Conservation (phyloP, 1,284 basidiomycete genomes). For the Vanrija humicola region DNA sequence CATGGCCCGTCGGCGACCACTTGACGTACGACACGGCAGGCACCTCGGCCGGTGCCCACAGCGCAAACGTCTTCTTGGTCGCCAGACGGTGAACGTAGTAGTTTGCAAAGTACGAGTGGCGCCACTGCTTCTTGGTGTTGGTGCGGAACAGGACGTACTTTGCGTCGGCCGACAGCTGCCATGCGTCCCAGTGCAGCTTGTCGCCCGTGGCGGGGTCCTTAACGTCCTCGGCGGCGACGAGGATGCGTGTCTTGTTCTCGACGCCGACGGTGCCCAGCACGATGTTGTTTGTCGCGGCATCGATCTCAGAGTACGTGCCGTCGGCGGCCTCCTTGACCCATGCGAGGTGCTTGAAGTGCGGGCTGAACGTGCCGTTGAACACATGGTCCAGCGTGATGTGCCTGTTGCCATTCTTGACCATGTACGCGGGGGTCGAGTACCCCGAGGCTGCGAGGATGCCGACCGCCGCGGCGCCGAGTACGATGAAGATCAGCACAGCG, state of each 20-base stretch:
- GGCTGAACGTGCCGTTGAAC: conserved; percentile 78
- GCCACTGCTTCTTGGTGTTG: conserved; percentile 81
- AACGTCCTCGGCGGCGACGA: conserved; percentile 36
- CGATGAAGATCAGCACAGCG: conserved; percentile 36
- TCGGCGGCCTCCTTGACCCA: conserved; percentile 93
- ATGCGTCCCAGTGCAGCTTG: conserved; percentile 57
- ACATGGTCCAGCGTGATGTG: conserved; percentile 81
- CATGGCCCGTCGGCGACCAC: conserved; percentile 77
- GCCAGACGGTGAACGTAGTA: conserved; percentile 75
- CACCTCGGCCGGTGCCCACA: conserved; percentile 55
- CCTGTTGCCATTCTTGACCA: conserved; percentile 54
- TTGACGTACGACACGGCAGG: conserved; percentile 70
- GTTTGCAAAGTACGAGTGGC: conserved; percentile 80
- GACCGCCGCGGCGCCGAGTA: conserved; percentile 34
- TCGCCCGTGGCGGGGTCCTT: conserved; percentile 50
- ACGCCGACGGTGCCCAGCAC: conserved; percentile 70
- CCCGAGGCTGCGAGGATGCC: conserved; percentile 40
- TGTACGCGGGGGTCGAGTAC: conserved; percentile 40
- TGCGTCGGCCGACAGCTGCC: conserved; percentile 83
- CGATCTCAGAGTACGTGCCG: conserved; percentile 71
- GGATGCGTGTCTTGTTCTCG: conserved; percentile 34
- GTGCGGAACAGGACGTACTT: conserved; percentile 76
- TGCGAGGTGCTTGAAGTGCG: conserved; percentile 54
- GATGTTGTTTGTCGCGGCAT: conserved; percentile 59
- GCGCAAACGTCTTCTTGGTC: conserved; percentile 62